Base-by-base conservation (phyloP, 1,139 yeast species). In the Hyphopichia burtonii region DNA sequence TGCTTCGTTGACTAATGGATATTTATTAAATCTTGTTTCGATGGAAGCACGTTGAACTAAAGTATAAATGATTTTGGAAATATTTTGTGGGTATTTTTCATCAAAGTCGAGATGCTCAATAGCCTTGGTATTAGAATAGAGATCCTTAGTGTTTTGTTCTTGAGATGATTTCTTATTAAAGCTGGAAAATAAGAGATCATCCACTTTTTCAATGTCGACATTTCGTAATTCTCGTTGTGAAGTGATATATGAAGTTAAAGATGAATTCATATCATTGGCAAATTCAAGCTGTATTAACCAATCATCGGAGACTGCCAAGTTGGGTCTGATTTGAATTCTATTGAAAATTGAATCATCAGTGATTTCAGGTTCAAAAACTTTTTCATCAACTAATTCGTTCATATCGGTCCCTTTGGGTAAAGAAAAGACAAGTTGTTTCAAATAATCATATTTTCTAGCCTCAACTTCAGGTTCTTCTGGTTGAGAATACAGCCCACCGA, bases 331-430 rank as follows among this genome's bases (percentile, higher is more conserved):
- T 45, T 59, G 66, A 35, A 72, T 63, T 4, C 44, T 51, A 38
- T 66, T 63, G 48, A 71, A 72, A 1, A 56, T 56, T 5, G 53
- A 50, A 5, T 63, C 72, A 42, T 65, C 61, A 1, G 57, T 45
- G 17, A 73, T 58, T 60, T 66, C 82, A 0, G 93, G 93, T 59
- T 86, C 94, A 52, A 78, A 85, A 1, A 81, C 85, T 53, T 81
- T 83, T 49, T 82, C 86, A 40, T 76, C 71, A 8, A 82, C 71
- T 14, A 82, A 66, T 11, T 70, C 72, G 40, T 61, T 54, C 52
- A 75, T 52, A 38, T 66, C 61, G 12, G 62, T 53, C 31, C 63
- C 63, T 12, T 60, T 54, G 11, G 67, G 74, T 37, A 55, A 59
- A 1, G 59, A 54, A 38, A 61, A 60, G 7, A 68, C 65, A 38